These are phyloP conservation scores for Melocanna baccifera DNA, from an alignment of 176 grass and related monocot genomes.

Conservation along the genomic window DNA sequence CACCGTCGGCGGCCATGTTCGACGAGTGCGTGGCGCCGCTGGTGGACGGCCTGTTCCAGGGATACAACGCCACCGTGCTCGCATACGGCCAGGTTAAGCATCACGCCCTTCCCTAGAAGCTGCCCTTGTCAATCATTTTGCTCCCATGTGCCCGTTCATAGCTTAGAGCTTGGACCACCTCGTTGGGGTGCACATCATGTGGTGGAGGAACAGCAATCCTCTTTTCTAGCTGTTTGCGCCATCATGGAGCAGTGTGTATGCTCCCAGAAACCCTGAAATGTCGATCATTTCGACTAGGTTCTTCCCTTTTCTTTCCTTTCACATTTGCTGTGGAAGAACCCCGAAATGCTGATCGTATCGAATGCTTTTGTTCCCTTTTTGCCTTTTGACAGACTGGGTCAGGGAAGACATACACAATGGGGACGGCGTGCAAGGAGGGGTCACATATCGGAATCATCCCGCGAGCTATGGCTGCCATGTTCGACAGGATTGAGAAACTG, in stretches of 20 bases:
- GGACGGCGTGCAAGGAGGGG: constrained; percentile 76
- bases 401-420: constrained; percentile 96
- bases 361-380: neutral
- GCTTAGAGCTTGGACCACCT: constrained; percentile 46
- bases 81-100: constrained; percentile 91
- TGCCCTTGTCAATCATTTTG: constrained; percentile 14
- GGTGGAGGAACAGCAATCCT: neutral
- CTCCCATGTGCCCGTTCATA: constrained; percentile 46
- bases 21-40: constrained; percentile 86
- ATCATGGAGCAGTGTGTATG: constrained; percentile 24
- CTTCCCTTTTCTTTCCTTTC: neutral
- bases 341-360: neutral
- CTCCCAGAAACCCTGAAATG: constrained; percentile 21
- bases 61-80: constrained; percentile 93
- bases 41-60: constrained; percentile 96
- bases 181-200: constrained; percentile 44
- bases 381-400: constrained; percentile 64
- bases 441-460: constrained; percentile 68
- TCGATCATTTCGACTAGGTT: neutral
- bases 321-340: neutral
- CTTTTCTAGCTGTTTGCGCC: constrained; percentile 35
- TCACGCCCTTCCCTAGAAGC: neutral
- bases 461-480: constrained; percentile 71
- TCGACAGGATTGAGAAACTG: constrained; percentile 73
- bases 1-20: constrained; percentile 75